Percentiles rank a stretch among this genome's conserved stretches.
These are phyloP conservation scores for Globisporangium recalcitrans DNA, from an alignment of 352 stramenopile genomes.

Conservation along the genomic window DNA sequence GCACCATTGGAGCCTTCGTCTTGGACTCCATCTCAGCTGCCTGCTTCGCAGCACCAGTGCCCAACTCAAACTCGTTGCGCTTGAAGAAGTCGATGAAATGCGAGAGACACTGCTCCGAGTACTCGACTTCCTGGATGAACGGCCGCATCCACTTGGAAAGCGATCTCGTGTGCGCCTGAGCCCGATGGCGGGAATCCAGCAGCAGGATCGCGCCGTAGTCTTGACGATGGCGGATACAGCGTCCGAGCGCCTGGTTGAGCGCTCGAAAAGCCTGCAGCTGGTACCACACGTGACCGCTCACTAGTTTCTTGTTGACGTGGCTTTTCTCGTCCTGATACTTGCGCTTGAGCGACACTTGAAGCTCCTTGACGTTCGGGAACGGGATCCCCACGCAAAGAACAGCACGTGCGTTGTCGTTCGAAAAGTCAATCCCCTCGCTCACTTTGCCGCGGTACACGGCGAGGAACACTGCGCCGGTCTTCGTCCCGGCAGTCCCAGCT, in stretches of 20 bases:
- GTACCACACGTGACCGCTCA: conserved; percentile 93
- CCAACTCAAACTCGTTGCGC: conserved; percentile 44
- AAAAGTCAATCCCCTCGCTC: conserved; percentile 98
- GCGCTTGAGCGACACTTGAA: conserved; percentile 76
- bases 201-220: conserved; percentile 98
- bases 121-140: conserved; percentile 66
- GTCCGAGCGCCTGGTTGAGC: conserved; percentile 98
- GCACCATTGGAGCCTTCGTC: conserved; percentile 18
- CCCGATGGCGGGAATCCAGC: conserved; percentile 86
- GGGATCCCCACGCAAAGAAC: conserved; percentile 98
- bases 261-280: conserved; percentile 95
- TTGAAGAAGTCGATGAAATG: conserved; percentile 65
- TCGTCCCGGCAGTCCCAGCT: conserved; percentile 4
- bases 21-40: not conserved
- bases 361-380: conserved; percentile 95
- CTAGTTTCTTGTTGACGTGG: conserved; percentile 46
- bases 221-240: conserved; percentile 96
- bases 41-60: conserved; percentile 6
- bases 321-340: conserved; percentile 81
- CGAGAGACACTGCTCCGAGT: conserved; percentile 53
- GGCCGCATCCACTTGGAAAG: conserved; percentile 82
- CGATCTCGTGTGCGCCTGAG: conserved; percentile 50
- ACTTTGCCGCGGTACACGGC: conserved; percentile 98
- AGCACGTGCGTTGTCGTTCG: conserved; percentile 93
- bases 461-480: conserved; percentile 92